Evolutionary conservation across 306 rosid species (phyloP), one percentile per base, ranked within the genome.

Genomic region (Amphicarpaea edgeworthii): DNA sequence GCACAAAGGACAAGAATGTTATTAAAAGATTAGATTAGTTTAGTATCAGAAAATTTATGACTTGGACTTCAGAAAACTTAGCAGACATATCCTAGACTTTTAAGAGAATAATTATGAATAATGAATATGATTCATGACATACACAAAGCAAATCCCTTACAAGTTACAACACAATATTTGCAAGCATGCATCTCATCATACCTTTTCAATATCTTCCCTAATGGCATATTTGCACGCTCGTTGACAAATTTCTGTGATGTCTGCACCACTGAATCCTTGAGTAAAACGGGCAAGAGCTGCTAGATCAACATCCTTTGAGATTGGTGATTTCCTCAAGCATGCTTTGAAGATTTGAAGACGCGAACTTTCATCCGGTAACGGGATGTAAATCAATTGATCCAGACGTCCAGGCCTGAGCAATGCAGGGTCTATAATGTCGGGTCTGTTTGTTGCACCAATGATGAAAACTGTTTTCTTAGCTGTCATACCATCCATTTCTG

Each of bases 401-500:
- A 90, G 79, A 51, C 92, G 92, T 60, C 92, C 92, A 6, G 92
- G 92, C 81, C 92, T 73, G 28, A 88, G 90, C 86, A 90, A 82
- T 26, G 90, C 92, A 41, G 92, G 86, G 78, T 90, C 96, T 21
- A 88, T 88, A 23, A 88, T 88, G 74, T 90, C 96, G 42, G 89
- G 92, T 77, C 92, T 86, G 78, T 90, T 90, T 67, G 92, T 88
- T 64, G 92, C 96, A 32, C 92, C 96, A 67, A 86, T 88, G 79
- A 87, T 83, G 20, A 90, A 87, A 62, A 90, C 95, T 7, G 92
- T 90, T 73, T 90, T 90, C 84, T 90, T 87, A 9, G 89, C 87
- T 32, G 82, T 77, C 92, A 90, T 87, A 16, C 95, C 95, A 76
- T 90, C 95, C 95, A 90, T 90, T 84, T 90, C 92, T 34, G 95